Percentiles rank a stretch among this genome's conserved stretches.
Conservation (phyloP, 2,329 filamentous ascomycete genomes). For the Penicillium sp. region DNA sequence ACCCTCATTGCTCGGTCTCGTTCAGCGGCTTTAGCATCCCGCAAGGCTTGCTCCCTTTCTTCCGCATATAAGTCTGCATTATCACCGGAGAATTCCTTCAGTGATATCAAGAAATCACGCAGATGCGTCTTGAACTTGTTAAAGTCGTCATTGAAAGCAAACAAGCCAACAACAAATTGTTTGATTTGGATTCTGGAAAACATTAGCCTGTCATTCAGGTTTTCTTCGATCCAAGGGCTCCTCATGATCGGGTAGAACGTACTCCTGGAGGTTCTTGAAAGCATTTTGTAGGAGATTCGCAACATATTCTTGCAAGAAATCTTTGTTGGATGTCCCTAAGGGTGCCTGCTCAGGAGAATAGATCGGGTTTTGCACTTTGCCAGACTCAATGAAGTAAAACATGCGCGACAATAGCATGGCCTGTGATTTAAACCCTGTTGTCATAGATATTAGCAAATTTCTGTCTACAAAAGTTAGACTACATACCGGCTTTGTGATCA, state of each 20-base stretch:
- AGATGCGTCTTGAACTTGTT: conserved; percentile 92
- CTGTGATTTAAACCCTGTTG: conserved; percentile 80
- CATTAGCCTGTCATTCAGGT: too few relatives aligned
- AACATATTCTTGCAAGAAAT: conserved; percentile 84
- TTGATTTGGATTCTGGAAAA: conserved; percentile 76
- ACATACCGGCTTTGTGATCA: conserved; percentile 80
- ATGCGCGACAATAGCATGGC: conserved; percentile 86
- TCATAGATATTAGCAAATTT: too few relatives aligned
- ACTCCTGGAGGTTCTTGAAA: conserved; percentile 87
- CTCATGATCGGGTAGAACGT: too few relatives aligned
- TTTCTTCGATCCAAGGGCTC: too few relatives aligned
- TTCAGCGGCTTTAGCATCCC: conserved; percentile 76
- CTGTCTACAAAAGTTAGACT: too few relatives aligned
- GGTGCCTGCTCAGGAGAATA: conserved; percentile 77
- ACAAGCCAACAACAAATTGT: conserved; percentile 80
- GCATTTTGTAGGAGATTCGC: conserved; percentile 75
- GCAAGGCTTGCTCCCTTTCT: conserved; percentile 85
- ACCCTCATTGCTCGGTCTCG: conserved; percentile 89
- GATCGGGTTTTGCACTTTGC: conserved; percentile 86
- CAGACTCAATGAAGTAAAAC: conserved; percentile 85
- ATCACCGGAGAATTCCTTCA: conserved; percentile 94
- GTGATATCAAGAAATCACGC: conserved; percentile 90
- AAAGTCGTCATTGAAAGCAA: conserved; percentile 77
- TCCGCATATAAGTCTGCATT: conserved; percentile 89
- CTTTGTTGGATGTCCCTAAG: conserved; percentile 73